Evolutionary conservation across 1,284 basidiomycete species (phyloP).

Genomic region (Leccinum holopus): DNA sequence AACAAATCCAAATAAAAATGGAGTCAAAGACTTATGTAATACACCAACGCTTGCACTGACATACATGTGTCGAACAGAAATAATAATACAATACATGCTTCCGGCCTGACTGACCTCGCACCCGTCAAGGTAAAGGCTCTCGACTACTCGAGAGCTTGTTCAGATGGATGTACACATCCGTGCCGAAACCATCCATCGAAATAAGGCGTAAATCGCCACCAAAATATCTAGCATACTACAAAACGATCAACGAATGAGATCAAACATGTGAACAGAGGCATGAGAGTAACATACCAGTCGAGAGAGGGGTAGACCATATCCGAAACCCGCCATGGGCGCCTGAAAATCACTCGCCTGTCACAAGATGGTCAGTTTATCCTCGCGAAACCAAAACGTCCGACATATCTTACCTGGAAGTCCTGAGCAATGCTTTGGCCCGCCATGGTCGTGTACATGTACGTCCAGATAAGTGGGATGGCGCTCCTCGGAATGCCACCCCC

Average conservation of each 20-base stretch:
- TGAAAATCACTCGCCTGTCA: conserved; percentile 81
- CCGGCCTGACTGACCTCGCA: neutral
- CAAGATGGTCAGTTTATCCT: conserved; percentile 1
- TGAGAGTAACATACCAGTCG: conserved; percentile 59
- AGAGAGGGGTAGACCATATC: conserved; percentile 89
- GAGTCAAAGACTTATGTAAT: conserved; percentile 4
- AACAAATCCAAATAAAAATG: conserved; percentile 24
- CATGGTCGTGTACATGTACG: conserved; percentile 99
- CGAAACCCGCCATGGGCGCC: conserved; percentile 97
- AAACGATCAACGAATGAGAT: conserved; percentile 8
- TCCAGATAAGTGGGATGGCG: conserved; percentile 95
- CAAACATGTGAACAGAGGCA: neutral
- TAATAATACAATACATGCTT: no score
- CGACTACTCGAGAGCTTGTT: conserved; percentile 80
- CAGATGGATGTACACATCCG: conserved; percentile 88
- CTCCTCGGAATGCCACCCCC: conserved; percentile 94
- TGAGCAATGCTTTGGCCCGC: conserved; percentile 83
- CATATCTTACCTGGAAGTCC: conserved; percentile 55
- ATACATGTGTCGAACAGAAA: no score
- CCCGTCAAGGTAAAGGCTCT: conserved; percentile 62
- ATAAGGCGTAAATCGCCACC: conserved; percentile 94
- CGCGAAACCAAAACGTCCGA: neutral
- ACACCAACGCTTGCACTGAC: no score
- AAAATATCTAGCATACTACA: conserved; percentile 89
- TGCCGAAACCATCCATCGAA: conserved; percentile 96